Conservation (phyloP, 106 monocot species). For the Hemerocallis citrina region DNA sequence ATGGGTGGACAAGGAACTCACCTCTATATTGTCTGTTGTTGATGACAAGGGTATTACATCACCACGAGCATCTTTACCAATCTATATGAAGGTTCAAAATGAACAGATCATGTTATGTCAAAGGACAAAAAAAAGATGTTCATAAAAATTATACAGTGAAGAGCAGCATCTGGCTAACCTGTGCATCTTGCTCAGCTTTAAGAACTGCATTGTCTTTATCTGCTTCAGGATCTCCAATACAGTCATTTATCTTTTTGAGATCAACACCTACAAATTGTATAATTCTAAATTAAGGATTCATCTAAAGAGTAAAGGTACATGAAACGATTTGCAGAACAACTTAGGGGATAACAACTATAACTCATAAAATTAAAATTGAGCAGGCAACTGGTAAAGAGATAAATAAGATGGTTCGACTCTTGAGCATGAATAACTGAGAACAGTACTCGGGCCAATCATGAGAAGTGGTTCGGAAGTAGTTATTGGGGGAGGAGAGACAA, state of each 20-base stretch:
- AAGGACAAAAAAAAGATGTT: background rate
- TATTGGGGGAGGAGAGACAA: too few species aligned
- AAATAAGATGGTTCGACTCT: too few species aligned
- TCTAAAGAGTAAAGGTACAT: background rate
- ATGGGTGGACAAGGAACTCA: too few species aligned
- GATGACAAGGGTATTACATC: constrained; percentile 54
- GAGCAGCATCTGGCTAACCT: constrained; percentile 17
- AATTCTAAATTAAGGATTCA: constrained; percentile 2
- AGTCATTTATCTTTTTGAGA: constrained; percentile 43
- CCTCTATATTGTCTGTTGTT: constrained; percentile 58
- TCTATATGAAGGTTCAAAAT: constrained; percentile 13
- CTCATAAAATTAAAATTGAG: too few species aligned
- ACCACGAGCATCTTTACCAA: constrained; percentile 37
- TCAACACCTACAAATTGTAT: constrained; percentile 29
- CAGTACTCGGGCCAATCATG: too few species aligned
- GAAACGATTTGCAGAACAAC: background rate
- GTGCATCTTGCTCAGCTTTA: constrained; percentile 64
- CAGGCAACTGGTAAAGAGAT: background rate
- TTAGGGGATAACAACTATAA: background rate
- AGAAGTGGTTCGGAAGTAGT: too few species aligned
- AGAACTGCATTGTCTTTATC: constrained; percentile 50
- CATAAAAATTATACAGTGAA: background rate
- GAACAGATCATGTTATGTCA: background rate
- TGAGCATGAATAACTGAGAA: too few species aligned
- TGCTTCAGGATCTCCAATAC: constrained; percentile 48